phyloP scores from a whole-genome alignment of 331 rosid species.

The Malus hybrid region DNA sequence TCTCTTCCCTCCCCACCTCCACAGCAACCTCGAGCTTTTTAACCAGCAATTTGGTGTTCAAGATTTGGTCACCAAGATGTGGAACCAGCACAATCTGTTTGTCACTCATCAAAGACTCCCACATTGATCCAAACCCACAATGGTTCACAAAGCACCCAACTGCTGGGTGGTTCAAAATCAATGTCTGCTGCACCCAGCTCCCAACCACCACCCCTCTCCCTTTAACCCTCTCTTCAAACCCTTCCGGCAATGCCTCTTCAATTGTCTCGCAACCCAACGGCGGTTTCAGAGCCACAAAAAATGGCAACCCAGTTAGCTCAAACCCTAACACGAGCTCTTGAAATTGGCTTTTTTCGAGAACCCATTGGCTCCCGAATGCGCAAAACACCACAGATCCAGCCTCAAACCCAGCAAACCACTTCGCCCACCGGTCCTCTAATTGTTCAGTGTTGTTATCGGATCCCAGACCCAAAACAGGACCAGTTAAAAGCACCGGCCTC shows the following conservation, averaged over 20 bases:
- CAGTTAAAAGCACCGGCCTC: constrained; percentile 29
- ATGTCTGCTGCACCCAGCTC: constrained; percentile 53
- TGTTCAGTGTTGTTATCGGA: not conserved
- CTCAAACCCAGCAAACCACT: constrained; percentile 32
- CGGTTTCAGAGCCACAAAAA: constrained; percentile 39
- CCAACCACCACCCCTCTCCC: constrained; percentile 42
- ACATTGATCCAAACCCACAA: constrained; percentile 63
- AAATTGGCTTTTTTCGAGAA: constrained; percentile 35
- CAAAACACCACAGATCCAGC: constrained; percentile 33
- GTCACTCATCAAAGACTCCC: constrained; percentile 51
- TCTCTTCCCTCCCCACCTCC: constrained; percentile 22
- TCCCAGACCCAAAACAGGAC: constrained; percentile 20
- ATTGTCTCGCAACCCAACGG: constrained; percentile 29
- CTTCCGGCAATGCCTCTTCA: constrained; percentile 44
- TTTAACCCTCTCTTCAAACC: constrained; percentile 42
- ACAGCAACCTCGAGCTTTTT: constrained; percentile 39
- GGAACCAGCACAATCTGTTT: constrained; percentile 43
- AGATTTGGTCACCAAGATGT: constrained; percentile 25
- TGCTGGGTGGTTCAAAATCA: constrained; percentile 31
- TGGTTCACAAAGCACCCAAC: constrained; percentile 64
- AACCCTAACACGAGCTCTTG: constrained; percentile 42
- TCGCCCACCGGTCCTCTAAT: constrained; percentile 19
- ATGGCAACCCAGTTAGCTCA: constrained; percentile 39
- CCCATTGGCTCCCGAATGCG: constrained; percentile 46
- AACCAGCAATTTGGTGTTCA: constrained; percentile 39